Conservation (phyloP, 805 yeast genomes). For the Starmerella davenportii region DNA sequence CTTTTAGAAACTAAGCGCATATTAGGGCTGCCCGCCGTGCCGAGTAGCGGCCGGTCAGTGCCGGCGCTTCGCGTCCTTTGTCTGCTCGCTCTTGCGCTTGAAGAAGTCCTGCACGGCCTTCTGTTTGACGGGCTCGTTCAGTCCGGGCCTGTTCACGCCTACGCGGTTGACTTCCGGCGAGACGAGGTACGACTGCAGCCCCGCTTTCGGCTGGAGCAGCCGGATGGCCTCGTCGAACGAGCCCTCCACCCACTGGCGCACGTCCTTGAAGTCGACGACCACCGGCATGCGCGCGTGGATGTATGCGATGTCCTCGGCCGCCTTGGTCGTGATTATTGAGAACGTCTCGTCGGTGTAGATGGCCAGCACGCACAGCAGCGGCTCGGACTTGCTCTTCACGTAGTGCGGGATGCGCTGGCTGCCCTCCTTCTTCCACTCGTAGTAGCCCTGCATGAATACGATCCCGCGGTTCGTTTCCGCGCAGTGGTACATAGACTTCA, state of each 20-base stretch:
- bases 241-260: constrained; percentile 34
- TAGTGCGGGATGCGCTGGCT: constrained; percentile 44
- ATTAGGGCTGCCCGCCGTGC: too few relatives aligned
- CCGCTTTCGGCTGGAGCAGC: constrained; percentile 27
- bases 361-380: constrained; percentile 51
- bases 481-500: constrained; percentile 39
- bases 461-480: constrained; percentile 43
- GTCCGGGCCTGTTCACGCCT: constrained; percentile 28
- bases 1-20: too few relatives aligned
- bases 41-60: too few relatives aligned
- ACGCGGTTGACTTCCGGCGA: constrained; percentile 47
- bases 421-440: constrained; percentile 47
- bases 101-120: not conserved
- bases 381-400: constrained; percentile 34
- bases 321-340: constrained; percentile 59
- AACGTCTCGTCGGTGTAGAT: constrained; percentile 30
- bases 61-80: too few relatives aligned
- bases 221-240: constrained; percentile 40
- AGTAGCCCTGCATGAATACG: constrained; percentile 68
- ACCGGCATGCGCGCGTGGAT: constrained; percentile 69
- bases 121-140: constrained; percentile 22
- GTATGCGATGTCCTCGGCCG: constrained; percentile 43
- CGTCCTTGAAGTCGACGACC: constrained; percentile 27
- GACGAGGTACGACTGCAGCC: constrained; percentile 40
- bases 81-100: not conserved